These are phyloP conservation scores for Penicillium concentricum DNA, from an alignment of 2,329 filamentous ascomycete genomes.

Conservation along the genomic window DNA sequence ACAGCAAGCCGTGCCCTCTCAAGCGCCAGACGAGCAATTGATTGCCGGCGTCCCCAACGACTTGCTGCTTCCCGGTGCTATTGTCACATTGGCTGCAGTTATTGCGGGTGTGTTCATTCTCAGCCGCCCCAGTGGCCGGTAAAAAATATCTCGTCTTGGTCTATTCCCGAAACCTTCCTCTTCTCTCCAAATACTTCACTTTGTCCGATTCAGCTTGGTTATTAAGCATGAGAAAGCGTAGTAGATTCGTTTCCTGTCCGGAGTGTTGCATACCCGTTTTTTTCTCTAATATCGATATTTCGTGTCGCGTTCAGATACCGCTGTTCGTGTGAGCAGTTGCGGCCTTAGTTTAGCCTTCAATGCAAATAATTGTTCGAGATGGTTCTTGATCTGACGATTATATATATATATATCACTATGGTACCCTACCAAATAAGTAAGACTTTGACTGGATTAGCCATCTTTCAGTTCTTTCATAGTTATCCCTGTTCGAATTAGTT, in stretches of 20 bases:
- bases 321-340: conserved; percentile 23
- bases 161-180: conserved; percentile 7
- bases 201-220: conserved; percentile 3
- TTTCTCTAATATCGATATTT: conserved; percentile 27
- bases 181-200: conserved; percentile 8
- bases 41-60: conserved; percentile 94
- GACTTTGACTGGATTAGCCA: not conserved
- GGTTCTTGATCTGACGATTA: not conserved
- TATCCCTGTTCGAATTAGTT: not conserved
- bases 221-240: conserved; percentile 1
- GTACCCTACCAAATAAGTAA: not conserved
- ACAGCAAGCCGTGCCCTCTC: conserved; percentile 45
- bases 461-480: not conserved
- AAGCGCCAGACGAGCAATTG: conserved; percentile 67
- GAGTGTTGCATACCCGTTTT: conserved; percentile 21
- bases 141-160: conserved; percentile 18
- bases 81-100: conserved; percentile 90
- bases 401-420: not conserved
- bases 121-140: conserved; percentile 61
- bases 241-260: not conserved
- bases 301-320: conserved; percentile 26
- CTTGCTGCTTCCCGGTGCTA: conserved; percentile 84
- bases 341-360: conserved; percentile 25
- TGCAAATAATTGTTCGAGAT: conserved; percentile 25
- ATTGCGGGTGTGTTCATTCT: conserved; percentile 93